Conservation (phyloP, 1,139 yeast species). For the Yamadazyma songkhlaensis region DNA sequence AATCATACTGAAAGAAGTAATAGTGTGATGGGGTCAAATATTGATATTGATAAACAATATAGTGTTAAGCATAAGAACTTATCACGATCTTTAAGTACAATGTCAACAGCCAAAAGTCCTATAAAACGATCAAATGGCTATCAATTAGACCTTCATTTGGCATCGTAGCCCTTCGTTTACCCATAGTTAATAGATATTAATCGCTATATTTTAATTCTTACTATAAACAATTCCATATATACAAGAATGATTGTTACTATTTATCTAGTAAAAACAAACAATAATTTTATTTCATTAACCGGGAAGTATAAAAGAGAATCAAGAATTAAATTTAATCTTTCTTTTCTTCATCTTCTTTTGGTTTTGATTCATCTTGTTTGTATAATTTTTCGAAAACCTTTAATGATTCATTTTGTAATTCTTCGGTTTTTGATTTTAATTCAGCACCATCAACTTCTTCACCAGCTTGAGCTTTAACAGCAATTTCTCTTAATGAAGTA, state of each 20-base stretch:
- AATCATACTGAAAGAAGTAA: conserved; percentile 4
- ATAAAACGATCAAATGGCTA: conserved; percentile 21
- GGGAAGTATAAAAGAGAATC: conserved; percentile 1
- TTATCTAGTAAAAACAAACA: not conserved
- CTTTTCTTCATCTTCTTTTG: conserved; percentile 23
- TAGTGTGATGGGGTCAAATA: conserved; percentile 14
- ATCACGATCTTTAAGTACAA: conserved; percentile 13
- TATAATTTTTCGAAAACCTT: conserved; percentile 94
- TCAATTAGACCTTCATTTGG: conserved; percentile 14
- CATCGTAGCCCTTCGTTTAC: too few species aligned
- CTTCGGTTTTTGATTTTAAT: conserved; percentile 91
- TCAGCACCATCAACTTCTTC: conserved; percentile 81
- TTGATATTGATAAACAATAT: conserved; percentile 20
- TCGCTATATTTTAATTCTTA: conserved; percentile 4
- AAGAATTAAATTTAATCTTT: conserved; percentile 11
- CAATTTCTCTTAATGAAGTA: conserved; percentile 78
- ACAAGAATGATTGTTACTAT: conserved; percentile 10
- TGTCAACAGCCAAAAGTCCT: conserved; percentile 15
- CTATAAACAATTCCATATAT: conserved; percentile 17
- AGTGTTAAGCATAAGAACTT: conserved; percentile 16
- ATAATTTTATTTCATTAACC: too few species aligned
- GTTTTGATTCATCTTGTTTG: conserved; percentile 55
- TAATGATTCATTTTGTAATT: conserved; percentile 87
- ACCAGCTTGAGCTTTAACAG: conserved; percentile 93
- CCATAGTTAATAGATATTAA: conserved; percentile 2